Base-by-base conservation (phyloP, 139 green algal species). In the Asterochloris erici region DNA sequence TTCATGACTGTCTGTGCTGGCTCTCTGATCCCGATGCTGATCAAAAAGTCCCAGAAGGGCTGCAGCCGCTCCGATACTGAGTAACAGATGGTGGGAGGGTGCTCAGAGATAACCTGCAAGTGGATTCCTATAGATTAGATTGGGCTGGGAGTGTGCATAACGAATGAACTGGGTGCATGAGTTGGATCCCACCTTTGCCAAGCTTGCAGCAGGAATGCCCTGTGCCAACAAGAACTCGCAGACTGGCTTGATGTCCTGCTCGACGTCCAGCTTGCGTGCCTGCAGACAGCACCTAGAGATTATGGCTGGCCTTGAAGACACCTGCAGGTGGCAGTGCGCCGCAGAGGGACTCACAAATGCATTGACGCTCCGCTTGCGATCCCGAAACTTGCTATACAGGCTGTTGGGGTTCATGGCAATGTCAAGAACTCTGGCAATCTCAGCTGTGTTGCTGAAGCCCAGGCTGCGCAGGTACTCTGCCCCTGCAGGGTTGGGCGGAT, bases 381-480 rank as follows among this genome's bases (percentile, higher is more conserved):
- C 82, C 47, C 79, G 86, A 61, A 87, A 87, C n/a, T 82, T 71
- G 14, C 85, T 81, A 77, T 94, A 96, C 29, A 97, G 78, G 0
- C 85, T 92, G 81, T 96, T 92, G 23, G 92, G 92, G 82, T 97
- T 97, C 86, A 93, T 97, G n/a, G 91, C 84, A 26, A 95, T 90
- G 76, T 95, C 90, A 61, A 95, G 70, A 12, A 94, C 80, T 61
- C 90, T 87, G 0, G 88, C 87, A 54, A 96, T 85, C 54, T 96
- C 93, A 68, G 92, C 81, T 64, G 87, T 83, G 81, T 88, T 92
- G 13, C 73, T 84, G 54, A 93, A 89, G 26, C 89, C 91, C 15
- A 94, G 85, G 0, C 78, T 76, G 23, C 83, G 82, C 6, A 94
- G 81, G 73, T 82, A 92, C 14, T 69, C 26, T 10, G 61, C 28